Conservation (phyloP, 768 basidiomycete species). For the Naganishia randhawae region DNA sequence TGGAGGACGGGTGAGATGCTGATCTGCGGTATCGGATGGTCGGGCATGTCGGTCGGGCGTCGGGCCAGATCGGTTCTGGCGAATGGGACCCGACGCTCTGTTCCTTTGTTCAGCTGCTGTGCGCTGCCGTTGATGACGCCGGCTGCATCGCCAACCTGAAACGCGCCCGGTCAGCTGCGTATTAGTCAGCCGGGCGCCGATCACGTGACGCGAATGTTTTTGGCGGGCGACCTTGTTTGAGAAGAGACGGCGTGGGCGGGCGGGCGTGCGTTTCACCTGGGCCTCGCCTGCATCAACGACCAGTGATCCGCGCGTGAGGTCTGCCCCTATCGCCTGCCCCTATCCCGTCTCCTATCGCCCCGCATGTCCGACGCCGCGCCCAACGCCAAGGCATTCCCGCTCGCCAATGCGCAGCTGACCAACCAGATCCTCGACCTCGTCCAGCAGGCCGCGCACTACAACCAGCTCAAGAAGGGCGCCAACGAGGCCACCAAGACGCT, state of each 20-base stretch:
- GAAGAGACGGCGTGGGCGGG: too few relatives aligned
- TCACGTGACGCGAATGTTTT: constrained; percentile 1
- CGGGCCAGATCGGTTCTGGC: neutral
- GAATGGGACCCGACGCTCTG: neutral
- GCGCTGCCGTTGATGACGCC: neutral
- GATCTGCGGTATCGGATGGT: neutral
- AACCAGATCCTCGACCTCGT: constrained; percentile 94
- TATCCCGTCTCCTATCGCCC: constrained; percentile 19
- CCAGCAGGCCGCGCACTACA: constrained; percentile 92
- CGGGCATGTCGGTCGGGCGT: neutral
- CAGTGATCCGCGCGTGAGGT: constrained; percentile 46
- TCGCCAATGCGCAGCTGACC: constrained; percentile 78
- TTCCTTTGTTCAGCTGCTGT: too few relatives aligned
- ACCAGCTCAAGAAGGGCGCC: constrained; percentile 97
- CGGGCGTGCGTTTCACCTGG: neutral
- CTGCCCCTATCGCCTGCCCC: neutral
- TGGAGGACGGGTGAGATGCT: constrained; percentile 18
- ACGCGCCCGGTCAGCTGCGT: neutral
- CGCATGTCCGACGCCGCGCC: constrained; percentile 54
- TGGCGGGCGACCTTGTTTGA: too few relatives aligned
- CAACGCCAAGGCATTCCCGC: constrained; percentile 78
- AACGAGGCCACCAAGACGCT: constrained; percentile 99
- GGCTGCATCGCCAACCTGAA: neutral
- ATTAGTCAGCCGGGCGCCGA: constrained; percentile 8
- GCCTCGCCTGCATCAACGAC: constrained; percentile 30